These are phyloP conservation scores for Aspergillus egyptiacus DNA, from an alignment of 495 filamentous ascomycete genomes.

Conservation along the genomic window DNA sequence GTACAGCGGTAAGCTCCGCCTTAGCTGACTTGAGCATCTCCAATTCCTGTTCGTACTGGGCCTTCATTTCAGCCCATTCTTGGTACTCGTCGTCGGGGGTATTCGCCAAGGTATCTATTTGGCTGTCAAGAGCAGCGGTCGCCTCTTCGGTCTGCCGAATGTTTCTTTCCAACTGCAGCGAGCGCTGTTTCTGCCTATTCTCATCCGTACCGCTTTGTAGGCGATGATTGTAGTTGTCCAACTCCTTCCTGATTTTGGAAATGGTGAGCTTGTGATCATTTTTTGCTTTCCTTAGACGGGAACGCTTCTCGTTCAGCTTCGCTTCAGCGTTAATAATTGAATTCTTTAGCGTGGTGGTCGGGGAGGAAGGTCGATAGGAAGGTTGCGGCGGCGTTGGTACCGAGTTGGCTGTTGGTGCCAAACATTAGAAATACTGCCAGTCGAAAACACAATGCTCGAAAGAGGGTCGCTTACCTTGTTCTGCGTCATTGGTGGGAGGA, in stretches of 20 bases:
- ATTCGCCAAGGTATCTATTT: slow-evolving; percentile 61
- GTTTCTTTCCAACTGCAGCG: slow-evolving; percentile 68
- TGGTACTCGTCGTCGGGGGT: slow-evolving; percentile 62
- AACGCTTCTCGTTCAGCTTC: slow-evolving; percentile 70
- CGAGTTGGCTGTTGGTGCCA: slow-evolving; percentile 31
- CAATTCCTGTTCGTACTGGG: slow-evolving; percentile 56
- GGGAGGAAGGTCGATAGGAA: slow-evolving; percentile 72
- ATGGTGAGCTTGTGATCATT: slow-evolving; percentile 73
- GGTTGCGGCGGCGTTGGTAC: slow-evolving; percentile 47
- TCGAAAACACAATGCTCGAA: neutral
- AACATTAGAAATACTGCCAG: slow-evolving; percentile 3
- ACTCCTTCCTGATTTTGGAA: slow-evolving; percentile 68
- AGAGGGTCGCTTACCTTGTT: slow-evolving; percentile 45
- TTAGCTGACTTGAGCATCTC: slow-evolving; percentile 55
- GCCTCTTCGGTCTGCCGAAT: slow-evolving; percentile 81
- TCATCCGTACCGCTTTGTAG: slow-evolving; percentile 70
- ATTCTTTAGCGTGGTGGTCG: slow-evolving; percentile 79
- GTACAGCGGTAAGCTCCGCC: slow-evolving; percentile 55
- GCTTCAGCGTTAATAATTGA: slow-evolving; percentile 75
- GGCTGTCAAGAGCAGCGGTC: slow-evolving; percentile 50
- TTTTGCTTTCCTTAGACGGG: slow-evolving; percentile 65
- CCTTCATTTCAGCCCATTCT: slow-evolving; percentile 55
- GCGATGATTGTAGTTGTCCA: slow-evolving; percentile 67
- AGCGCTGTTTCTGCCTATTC: slow-evolving; percentile 73
- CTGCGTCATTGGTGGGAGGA: slow-evolving; percentile 59